Evolutionary conservation across 1,284 basidiomycete genomes (phyloP).

Genomic region (Apiotrichum akiyoshidainum): DNA sequence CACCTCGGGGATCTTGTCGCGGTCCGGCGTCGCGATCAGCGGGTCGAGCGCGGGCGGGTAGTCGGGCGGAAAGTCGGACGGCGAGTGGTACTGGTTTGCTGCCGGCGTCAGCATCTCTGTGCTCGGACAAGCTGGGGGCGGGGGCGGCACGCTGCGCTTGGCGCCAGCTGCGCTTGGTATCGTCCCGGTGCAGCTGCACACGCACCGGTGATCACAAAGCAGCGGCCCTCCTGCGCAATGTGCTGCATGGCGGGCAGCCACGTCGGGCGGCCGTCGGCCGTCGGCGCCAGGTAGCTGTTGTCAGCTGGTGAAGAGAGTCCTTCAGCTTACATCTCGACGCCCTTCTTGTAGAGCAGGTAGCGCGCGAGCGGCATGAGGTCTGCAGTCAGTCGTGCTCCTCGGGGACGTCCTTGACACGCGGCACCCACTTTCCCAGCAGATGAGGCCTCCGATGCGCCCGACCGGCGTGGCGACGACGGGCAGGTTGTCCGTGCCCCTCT

Average conservation of each 20-base stretch:
- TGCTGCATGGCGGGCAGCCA: slow-evolving; percentile 69
- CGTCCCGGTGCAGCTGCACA: too few species aligned
- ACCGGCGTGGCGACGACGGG: slow-evolving; percentile 52
- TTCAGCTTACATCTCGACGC: slow-evolving; percentile 33
- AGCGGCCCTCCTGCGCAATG: slow-evolving; percentile 71
- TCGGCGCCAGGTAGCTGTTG: slow-evolving; percentile 48
- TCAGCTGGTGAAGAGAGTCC: background rate
- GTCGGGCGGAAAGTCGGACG: slow-evolving; percentile 29
- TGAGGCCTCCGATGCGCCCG: slow-evolving; percentile 59
- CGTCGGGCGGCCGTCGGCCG: slow-evolving; percentile 62
- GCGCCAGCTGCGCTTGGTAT: too few species aligned
- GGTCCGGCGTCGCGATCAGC: background rate
- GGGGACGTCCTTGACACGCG: background rate
- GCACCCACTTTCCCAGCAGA: slow-evolving; percentile 64
- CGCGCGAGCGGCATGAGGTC: slow-evolving; percentile 66
- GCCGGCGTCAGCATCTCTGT: too few species aligned
- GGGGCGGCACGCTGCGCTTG: too few species aligned
- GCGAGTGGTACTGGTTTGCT: slow-evolving; percentile 36
- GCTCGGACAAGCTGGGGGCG: too few species aligned
- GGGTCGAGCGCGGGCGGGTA: slow-evolving; percentile 22
- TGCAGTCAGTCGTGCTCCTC: slow-evolving; percentile 10
- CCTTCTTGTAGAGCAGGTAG: slow-evolving; percentile 41
- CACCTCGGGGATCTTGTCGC: slow-evolving; percentile 15
- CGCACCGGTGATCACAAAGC: slow-evolving; percentile 63
- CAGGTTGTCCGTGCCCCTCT: slow-evolving; percentile 25